Base-by-base conservation (phyloP, 805 yeast species). In the Millerozyma miso region DNA sequence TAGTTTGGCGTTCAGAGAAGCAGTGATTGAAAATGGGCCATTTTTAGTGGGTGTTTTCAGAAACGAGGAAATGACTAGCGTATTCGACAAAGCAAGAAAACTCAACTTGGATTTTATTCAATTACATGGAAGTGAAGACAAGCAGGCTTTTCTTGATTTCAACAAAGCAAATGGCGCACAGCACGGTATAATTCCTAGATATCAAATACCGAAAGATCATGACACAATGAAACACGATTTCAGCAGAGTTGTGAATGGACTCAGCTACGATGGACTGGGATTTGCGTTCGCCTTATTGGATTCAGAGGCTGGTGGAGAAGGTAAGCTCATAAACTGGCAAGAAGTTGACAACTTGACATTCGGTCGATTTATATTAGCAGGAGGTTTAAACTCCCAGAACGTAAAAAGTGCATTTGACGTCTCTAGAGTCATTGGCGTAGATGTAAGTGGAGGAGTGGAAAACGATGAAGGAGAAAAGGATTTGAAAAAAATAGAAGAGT, bases 391-490 rank as follows among this genome's bases (percentile, higher is more conserved):
- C 0, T 88, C 93, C 0, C 80, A 73, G 1, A 93, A 90, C 53
- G 88, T 93, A 4, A 43, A 45, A 0, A 58, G 59, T 1, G 95
- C 95, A 0, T 37, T 45, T 1, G 46, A 37, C n/a, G 59, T 76
- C 10, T 50, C 57, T 0, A 91, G 93, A 18, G 80, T 86, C n/a
- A 57, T 81, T 31, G 98, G 97, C 3, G 91, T 86, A 19, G 99
- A 91, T 63, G 98, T 93, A 4, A 84, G 96, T 55, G 89, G 97
- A 7, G 99, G 99, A 1, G 96, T 90, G 1, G 99, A 93, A 58
- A 53, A 62, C 19, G 79, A 83, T 0, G 57, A 79, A 35, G 96
- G 96, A 2, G 60, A 51, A 1, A 93, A 91, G 62, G 96, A 89
- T 59, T 53, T 68, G 38, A 58, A 42, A 0, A 91, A 89, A 63